A percentile compares a stretch with the other conserved stretches of the same genome.
phyloP scores from a whole-genome alignment of 805 yeast genomes.

The Lipomyces starkeyi region DNA sequence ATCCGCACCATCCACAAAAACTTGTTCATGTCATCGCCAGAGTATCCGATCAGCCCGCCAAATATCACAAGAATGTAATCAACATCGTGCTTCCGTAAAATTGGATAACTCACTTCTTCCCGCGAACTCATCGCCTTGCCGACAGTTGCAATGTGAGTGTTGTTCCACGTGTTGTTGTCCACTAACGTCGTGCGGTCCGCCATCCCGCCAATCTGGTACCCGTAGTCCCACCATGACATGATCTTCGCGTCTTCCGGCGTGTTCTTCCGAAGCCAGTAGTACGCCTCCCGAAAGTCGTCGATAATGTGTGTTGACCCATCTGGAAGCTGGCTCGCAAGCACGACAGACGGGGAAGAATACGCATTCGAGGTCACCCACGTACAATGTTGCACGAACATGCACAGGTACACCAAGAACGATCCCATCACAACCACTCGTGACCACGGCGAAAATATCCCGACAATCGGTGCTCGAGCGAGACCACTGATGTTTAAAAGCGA shows the following conservation, averaged over 20 bases:
- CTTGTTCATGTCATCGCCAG: slow-evolving; percentile 96
- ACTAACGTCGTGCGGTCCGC: slow-evolving; percentile 98
- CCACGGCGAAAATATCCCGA: slow-evolving; percentile 41
- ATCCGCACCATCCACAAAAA: slow-evolving; percentile 99
- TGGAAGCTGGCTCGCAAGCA: slow-evolving; percentile 77
- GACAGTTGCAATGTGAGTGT: slow-evolving; percentile 98
- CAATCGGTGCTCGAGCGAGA: slow-evolving; percentile 20
- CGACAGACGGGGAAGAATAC: slow-evolving; percentile 97
- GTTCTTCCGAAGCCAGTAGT: slow-evolving; percentile 98
- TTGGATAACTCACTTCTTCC: slow-evolving; percentile 87
- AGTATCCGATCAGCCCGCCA: slow-evolving; percentile 91
- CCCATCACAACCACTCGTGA: slow-evolving; percentile 68
- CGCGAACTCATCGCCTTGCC: slow-evolving; percentile 96
- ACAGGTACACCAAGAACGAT: slow-evolving; percentile 75
- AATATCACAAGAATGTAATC: slow-evolving; percentile 92
- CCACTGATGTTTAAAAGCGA: slow-evolving; percentile 17
- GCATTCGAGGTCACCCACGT: slow-evolving; percentile 97
- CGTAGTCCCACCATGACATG: slow-evolving; percentile 99
- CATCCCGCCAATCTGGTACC: slow-evolving; percentile 99
- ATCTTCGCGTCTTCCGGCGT: slow-evolving; percentile 94
- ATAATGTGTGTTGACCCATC: slow-evolving; percentile 86
- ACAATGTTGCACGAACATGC: slow-evolving; percentile 87
- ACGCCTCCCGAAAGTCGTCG: slow-evolving; percentile 98
- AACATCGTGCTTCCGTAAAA: slow-evolving; percentile 88
- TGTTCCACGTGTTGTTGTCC: slow-evolving; percentile 99